phyloP scores from a whole-genome alignment of 139 green algal species.

The Closterium sp. region DNA sequence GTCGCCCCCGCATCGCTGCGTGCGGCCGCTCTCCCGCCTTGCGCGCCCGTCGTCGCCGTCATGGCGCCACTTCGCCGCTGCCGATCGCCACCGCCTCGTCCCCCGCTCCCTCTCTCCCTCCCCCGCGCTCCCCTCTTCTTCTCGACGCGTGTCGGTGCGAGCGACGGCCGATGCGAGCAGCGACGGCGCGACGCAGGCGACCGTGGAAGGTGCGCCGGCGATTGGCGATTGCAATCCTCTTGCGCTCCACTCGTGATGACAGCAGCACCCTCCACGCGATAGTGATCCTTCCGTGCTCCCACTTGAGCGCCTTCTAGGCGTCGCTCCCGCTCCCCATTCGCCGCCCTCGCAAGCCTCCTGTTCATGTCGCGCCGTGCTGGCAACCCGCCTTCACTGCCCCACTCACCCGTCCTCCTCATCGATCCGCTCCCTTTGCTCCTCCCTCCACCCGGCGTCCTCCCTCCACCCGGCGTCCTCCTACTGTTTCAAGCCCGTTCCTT shows the following conservation, averaged over 20 bases:
- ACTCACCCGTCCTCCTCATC: too few species aligned
- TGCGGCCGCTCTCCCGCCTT: neutral
- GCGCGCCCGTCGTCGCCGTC: neutral
- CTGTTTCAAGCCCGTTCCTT: too few species aligned
- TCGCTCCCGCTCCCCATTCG: too few species aligned
- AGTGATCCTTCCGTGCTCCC: too few species aligned
- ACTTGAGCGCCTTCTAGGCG: too few species aligned
- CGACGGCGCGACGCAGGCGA: neutral
- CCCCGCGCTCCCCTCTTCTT: neutral
- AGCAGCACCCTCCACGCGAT: too few species aligned
- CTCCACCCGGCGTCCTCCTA: too few species aligned
- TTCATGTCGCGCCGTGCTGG: neutral
- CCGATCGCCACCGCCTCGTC: neutral
- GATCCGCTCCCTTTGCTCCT: too few species aligned
- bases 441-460: too few species aligned
- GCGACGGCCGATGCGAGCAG: neutral
- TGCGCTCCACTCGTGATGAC: neutral
- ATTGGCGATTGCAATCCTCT: neutral
- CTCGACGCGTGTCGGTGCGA: neutral
- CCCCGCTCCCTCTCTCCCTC: too few species aligned
- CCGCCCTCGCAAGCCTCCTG: neutral
- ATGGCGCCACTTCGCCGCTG: neutral
- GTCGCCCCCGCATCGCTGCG: neutral
- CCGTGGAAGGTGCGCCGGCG: neutral
- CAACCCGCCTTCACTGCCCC: neutral